Percentiles rank a stretch among this genome's conserved stretches.
These are phyloP conservation scores for Mortierella alpina DNA, from an alignment of 192 early-diverging fungal genomes.

Conservation along the genomic window DNA sequence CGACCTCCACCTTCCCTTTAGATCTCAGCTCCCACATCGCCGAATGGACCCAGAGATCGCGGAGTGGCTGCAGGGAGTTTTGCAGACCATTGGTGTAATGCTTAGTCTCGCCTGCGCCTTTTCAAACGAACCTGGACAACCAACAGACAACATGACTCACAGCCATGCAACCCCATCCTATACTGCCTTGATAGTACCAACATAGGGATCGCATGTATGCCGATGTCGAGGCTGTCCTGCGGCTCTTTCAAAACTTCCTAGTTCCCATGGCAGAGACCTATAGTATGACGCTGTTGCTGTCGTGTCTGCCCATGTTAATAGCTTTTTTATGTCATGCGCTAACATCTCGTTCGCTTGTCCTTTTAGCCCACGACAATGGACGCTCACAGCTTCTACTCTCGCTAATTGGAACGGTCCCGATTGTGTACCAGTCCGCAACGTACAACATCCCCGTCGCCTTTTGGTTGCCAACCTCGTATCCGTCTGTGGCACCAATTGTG, in stretches of 20 bases:
- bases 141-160: background rate
- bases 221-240: constrained; percentile 73
- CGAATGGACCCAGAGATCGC: constrained; percentile 52
- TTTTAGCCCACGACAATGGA: constrained; percentile 66
- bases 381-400: constrained; percentile 77
- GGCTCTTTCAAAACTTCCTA: constrained; percentile 65
- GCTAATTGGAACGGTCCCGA: constrained; percentile 89
- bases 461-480: constrained; percentile 89
- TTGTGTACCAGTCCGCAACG: constrained; percentile 78
- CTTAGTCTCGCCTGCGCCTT: background rate
- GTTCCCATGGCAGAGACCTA: constrained; percentile 75
- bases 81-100: constrained; percentile 44
- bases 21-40: background rate
- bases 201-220: constrained; percentile 69
- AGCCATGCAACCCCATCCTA: background rate
- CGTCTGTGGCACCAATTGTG: constrained; percentile 79
- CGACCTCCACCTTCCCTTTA: background rate
- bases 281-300: constrained; percentile 64
- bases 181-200: constrained; percentile 63
- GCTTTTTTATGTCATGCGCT: background rate
- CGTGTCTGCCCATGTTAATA: background rate
- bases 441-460: constrained; percentile 95
- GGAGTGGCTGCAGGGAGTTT: constrained; percentile 42
- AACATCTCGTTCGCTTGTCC: background rate
- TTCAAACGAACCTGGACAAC: background rate